Base-by-base conservation (phyloP, 2,329 filamentous ascomycete species). In the Aspergillus caelatus region DNA sequence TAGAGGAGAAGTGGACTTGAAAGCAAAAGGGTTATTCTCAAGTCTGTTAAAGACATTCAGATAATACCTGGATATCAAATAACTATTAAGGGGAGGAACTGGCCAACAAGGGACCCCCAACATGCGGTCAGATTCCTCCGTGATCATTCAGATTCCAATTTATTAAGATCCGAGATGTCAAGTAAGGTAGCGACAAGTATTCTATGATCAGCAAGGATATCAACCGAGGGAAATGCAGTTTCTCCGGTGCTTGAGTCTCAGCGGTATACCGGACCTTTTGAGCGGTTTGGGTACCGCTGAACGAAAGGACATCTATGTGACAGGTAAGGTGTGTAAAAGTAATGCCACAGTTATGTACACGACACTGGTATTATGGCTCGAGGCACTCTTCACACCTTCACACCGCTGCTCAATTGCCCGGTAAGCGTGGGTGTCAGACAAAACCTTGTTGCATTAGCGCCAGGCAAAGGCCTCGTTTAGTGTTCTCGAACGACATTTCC, bases 171-270 rank as follows among this genome's bases (percentile, higher is more conserved):
- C 8, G 2, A n/a, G 16, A 5, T 3, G n/a, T 9, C 19, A 41
- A 10, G 19, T 41, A 14, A 41, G n/a, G 7, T 1, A 41, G 39
- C 1, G 16, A 4, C 16, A 3, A 4, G 7, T n/a, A 9, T 41
- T n/a, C 39, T 12, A 41, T 19, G 7, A 4, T 1, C 19, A 19
- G 8, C 39, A 9, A 41, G 39, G 7, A n/a, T n/a, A 16, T 41
- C 19, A 41, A n/a, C 3, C 5, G 4, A 14, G 16, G 7, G n/a
- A 19, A 41, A 4, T n/a, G 19, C 8, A n/a, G 16, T 10, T 41
- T n/a, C 19, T n/a, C 16, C 0, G 4, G 1, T 1, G 19, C 39
- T 41, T 9, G 19, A 41, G 7, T n/a, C 3, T n/a, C 7, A 3
- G 7, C 39, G 9, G 16, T 41, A n/a, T n/a, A 41, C 2, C 3